Percentiles rank a stretch among this genome's conserved stretches.
These are phyloP conservation scores for Pseudoscleropodium purum DNA, from an alignment of 225 moss, liverwort and hornwort species.

Conservation along the genomic window DNA sequence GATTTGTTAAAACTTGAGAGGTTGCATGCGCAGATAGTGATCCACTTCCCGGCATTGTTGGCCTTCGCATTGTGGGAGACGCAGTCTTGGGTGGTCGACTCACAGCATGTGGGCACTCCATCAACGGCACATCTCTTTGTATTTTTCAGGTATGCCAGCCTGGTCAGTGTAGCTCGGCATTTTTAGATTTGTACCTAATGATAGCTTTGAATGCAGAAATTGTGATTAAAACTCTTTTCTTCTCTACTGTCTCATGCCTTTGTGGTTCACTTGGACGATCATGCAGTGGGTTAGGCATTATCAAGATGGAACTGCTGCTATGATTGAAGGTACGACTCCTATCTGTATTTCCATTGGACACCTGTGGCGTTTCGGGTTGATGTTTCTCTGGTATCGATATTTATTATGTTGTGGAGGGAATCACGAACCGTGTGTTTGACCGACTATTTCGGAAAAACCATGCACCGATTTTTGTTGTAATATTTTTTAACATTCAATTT, in stretches of 20 bases:
- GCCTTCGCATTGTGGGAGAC: constrained; percentile 88
- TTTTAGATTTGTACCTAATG: neutral
- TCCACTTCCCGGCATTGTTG: constrained; percentile 86
- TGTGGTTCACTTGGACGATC: neutral
- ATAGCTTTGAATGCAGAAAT: neutral
- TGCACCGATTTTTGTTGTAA: neutral
- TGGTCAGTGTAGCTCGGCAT: neutral
- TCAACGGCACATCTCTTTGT: constrained; percentile 92
- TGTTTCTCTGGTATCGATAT: neutral
- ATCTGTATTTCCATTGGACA: neutral
- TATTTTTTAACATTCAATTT: neutral
- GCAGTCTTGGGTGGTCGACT: constrained; percentile 75
- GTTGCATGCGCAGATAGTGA: constrained; percentile 63
- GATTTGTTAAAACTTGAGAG: neutral
- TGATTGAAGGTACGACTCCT: constrained; percentile 68
- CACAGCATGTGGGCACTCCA: constrained; percentile 94
- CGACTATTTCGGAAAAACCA: neutral
- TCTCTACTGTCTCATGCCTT: neutral
- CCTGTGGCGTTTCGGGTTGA: neutral
- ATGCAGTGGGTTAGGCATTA: constrained; percentile 92
- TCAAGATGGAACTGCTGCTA: constrained; percentile 71
- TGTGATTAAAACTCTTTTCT: neutral
- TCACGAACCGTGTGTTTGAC: neutral
- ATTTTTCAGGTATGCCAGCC: constrained; percentile 78
- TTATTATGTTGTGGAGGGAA: neutral